Evolutionary conservation across 1,139 yeast genomes (phyloP).

Genomic region (Yamadazyma aaseri): DNA sequence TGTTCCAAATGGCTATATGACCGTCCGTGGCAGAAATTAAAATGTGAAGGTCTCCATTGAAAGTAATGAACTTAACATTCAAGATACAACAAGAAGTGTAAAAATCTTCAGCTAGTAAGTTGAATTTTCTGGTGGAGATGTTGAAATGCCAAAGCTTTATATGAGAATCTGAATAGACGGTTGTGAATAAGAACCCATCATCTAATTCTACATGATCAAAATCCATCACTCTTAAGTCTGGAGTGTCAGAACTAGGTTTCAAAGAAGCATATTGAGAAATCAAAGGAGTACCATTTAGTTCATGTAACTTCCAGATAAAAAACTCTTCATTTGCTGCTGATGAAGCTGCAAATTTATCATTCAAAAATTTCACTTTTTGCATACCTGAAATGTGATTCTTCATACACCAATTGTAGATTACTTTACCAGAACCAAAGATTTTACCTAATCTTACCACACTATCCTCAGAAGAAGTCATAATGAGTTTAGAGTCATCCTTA

Average conservation of each 20-base stretch:
- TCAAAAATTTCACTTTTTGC: conserved; percentile 68
- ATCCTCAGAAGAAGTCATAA: conserved; percentile 87
- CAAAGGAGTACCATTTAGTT: conserved; percentile 35
- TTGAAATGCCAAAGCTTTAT: conserved; percentile 65
- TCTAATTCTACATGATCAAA: conserved; percentile 48
- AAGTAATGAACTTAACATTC: conserved; percentile 49
- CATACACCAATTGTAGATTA: conserved; percentile 57
- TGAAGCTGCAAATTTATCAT: conserved; percentile 44
- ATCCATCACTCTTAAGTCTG: conserved; percentile 90
- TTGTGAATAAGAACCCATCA: conserved; percentile 52
- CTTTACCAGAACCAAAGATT: conserved; percentile 38
- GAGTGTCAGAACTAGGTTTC: conserved; percentile 51
- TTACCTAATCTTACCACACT: conserved; percentile 66
- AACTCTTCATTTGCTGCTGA: conserved; percentile 93
- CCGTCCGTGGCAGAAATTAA: conserved; percentile 84
- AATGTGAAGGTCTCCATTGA: conserved; percentile 31
- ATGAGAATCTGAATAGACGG: conserved; percentile 84
- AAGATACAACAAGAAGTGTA: conserved; percentile 79
- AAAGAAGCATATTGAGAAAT: conserved; percentile 47
- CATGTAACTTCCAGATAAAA: conserved; percentile 65
- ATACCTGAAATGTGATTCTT: conserved; percentile 87
- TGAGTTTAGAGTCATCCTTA: conserved; percentile 27
- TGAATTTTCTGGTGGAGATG: conserved; percentile 33
- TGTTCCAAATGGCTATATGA: conserved; percentile 58
- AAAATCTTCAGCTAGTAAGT: conserved; percentile 41